A percentile compares a stretch with the other conserved stretches of the same genome.
These are phyloP conservation scores for Cicer yamashitae DNA, from an alignment of 306 rosid genomes.

Conservation along the genomic window DNA sequence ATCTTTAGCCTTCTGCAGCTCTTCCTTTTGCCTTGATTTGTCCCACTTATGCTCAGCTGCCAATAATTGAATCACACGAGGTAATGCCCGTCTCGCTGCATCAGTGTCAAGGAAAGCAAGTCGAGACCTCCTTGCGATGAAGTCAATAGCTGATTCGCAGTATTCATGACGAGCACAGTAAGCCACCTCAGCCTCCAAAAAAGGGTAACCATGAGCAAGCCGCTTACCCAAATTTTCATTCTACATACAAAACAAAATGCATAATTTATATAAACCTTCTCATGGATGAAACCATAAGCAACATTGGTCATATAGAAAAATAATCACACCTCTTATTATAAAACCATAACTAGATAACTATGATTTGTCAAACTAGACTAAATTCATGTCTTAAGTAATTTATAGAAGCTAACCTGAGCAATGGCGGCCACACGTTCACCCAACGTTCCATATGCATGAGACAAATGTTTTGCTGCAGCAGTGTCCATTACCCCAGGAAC, in stretches of 20 bases:
- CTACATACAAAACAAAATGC: conserved; percentile 50
- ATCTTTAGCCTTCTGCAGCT: conserved; percentile 57
- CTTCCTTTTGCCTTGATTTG: conserved; percentile 71
- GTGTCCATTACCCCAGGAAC: conserved; percentile 97
- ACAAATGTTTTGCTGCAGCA: conserved; percentile 79
- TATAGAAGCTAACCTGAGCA: conserved; percentile 80
- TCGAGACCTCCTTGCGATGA: conserved; percentile 83
- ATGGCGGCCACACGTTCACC: conserved; percentile 89
- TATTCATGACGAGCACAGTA: conserved; percentile 91
- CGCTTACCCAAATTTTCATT: conserved; percentile 84
- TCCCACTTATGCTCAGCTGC: conserved; percentile 87
- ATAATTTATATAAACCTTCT: conserved; percentile 8
- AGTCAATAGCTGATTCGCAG: conserved; percentile 87
- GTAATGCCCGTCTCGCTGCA: conserved; percentile 81
- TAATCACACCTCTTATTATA: not conserved
- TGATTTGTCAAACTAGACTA: conserved; percentile 17
- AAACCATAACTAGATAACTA: too few relatives aligned
- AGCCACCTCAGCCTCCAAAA: conserved; percentile 91
- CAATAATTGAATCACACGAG: conserved; percentile 78
- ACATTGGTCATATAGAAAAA: not conserved
- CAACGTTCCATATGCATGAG: conserved; percentile 83
- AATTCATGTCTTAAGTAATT: not conserved
- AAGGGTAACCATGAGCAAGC: conserved; percentile 92
- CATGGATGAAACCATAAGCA: conserved; percentile 4
- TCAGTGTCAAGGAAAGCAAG: conserved; percentile 93